These are phyloP conservation scores for Sphagnum contortum DNA, from an alignment of 225 moss, liverwort and hornwort genomes.

Conservation along the genomic window DNA sequence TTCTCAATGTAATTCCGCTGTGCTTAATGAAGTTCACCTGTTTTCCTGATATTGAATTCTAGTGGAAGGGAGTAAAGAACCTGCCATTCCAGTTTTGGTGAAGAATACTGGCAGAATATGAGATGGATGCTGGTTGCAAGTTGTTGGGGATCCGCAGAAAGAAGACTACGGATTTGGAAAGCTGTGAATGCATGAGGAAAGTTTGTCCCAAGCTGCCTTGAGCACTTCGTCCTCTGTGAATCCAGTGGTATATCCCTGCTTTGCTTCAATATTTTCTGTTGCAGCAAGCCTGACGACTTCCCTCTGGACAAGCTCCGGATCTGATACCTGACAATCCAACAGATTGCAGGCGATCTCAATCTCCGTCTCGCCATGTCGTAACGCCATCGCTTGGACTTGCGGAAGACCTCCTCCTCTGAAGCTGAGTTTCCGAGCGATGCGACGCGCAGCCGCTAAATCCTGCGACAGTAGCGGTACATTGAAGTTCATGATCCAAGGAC, in stretches of 20 bases:
- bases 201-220: conserved; percentile 38
- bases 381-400: conserved; percentile 88
- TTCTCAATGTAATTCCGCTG: no score
- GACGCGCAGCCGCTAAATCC: conserved; percentile 34
- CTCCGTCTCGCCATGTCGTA: conserved; percentile 53
- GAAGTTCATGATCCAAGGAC: conserved; percentile 93
- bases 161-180: no score
- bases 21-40: no score
- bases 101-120: no score
- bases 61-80: no score
- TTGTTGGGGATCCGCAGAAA: no score
- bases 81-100: no score
- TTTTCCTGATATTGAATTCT: no score
- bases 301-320: conserved; percentile 51
- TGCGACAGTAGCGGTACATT: conserved; percentile 58
- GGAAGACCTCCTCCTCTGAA: conserved; percentile 74
- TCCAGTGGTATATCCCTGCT: conserved; percentile 63
- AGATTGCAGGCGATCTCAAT: conserved; percentile 94
- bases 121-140: no score
- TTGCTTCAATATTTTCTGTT: conserved; percentile 28
- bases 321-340: conserved; percentile 39
- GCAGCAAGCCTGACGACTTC: conserved; percentile 39
- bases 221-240: conserved; percentile 46
- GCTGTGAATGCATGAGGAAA: neutral
- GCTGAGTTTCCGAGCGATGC: conserved; percentile 62